Evolutionary conservation across 2,329 filamentous ascomycete genomes (phyloP).

Genomic region (Penicillium carneum): DNA sequence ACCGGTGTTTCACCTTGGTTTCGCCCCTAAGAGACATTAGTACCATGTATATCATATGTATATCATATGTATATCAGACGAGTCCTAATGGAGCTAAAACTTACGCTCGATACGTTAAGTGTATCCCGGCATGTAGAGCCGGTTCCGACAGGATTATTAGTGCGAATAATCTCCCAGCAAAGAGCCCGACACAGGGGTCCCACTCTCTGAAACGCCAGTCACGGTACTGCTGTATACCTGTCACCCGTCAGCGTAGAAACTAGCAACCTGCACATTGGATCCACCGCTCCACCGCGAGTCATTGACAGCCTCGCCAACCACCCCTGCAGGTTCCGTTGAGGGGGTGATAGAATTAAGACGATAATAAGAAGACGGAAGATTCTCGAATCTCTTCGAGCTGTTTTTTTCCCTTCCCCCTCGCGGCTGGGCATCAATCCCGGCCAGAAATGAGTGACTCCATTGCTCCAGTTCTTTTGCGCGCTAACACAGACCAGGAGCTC

Average conservation of each 20-base stretch:
- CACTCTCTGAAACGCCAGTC: constrained; percentile 15
- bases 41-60: not conserved
- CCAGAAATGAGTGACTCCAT: constrained; percentile 39
- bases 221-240: constrained; percentile 16
- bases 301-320: constrained; percentile 15
- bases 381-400: constrained; percentile 27
- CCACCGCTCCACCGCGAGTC: constrained; percentile 36
- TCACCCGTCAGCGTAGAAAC: constrained; percentile 25
- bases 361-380: constrained; percentile 24
- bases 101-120: not conserved
- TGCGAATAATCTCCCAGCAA: not conserved
- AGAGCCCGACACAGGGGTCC: constrained; percentile 15
- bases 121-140: not conserved
- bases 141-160: not conserved
- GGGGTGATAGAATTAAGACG: constrained; percentile 4
- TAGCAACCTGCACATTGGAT: constrained; percentile 38
- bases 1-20: not conserved
- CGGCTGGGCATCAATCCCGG: constrained; percentile 21
- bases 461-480: constrained; percentile 39
- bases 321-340: constrained; percentile 17
- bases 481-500: constrained; percentile 42
- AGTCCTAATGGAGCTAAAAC: constrained; percentile 6
- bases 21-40: constrained; percentile 5
- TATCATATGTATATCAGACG: not conserved
- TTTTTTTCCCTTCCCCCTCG: constrained; percentile 8